These are phyloP conservation scores for Colletotrichum tropicicola DNA, from an alignment of 2,329 filamentous ascomycete genomes.

Conservation along the genomic window DNA sequence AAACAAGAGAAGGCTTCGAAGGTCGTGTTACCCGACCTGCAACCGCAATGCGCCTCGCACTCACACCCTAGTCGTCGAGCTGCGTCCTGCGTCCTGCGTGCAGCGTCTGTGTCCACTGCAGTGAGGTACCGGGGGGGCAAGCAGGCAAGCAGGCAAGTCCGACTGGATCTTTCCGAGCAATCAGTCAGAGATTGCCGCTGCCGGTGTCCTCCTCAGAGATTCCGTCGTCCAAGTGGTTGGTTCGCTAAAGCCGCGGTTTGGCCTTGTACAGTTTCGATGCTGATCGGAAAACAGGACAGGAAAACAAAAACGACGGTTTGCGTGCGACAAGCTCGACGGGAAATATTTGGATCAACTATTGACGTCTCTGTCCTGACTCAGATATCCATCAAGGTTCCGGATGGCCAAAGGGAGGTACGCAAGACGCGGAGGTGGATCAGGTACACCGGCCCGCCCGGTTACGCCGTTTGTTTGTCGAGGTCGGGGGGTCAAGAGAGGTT, in stretches of 20 bases:
- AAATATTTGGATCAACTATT: slow-evolving; percentile 21
- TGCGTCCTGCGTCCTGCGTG: neutral
- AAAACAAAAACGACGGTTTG: neutral
- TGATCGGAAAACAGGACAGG: neutral
- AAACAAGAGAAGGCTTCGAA: neutral
- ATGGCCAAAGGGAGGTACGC: slow-evolving; percentile 17
- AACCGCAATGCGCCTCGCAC: neutral
- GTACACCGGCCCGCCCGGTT: slow-evolving; percentile 3
- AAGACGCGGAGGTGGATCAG: slow-evolving; percentile 2
- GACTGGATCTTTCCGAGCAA: slow-evolving; percentile 2
- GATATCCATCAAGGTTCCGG: slow-evolving; percentile 27
- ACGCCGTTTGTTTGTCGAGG: slow-evolving; percentile 5
- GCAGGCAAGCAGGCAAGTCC: neutral
- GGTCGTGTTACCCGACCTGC: slow-evolving; percentile 15
- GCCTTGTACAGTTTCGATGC: neutral
- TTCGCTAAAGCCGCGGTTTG: neutral
- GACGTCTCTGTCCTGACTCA: slow-evolving; percentile 19
- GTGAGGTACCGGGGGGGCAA: too few species aligned
- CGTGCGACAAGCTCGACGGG: slow-evolving; percentile 12
- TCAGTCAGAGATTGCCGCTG: neutral
- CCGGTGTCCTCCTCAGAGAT: neutral
- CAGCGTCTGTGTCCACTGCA: neutral
- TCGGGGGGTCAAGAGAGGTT: neutral
- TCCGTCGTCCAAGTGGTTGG: neutral
- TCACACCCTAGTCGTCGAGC: neutral